phyloP scores from a whole-genome alignment of 257 asterid genomes.

The Lycium ferocissimum region DNA sequence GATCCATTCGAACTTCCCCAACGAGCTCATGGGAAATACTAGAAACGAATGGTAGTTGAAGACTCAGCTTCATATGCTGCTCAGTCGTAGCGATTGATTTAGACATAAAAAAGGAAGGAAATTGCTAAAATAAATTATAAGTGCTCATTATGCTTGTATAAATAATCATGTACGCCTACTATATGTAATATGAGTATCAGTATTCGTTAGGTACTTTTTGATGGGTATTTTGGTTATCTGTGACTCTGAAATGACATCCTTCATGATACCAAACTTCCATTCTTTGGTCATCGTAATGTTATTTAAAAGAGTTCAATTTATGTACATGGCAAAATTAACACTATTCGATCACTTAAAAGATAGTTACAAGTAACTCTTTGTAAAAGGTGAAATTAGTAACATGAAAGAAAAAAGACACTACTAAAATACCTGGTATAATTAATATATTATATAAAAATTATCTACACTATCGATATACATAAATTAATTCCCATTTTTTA shows the following conservation, averaged over 20 bases:
- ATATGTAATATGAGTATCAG: background rate
- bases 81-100: conserved; percentile 20
- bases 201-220: background rate
- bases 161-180: background rate
- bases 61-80: conserved; percentile 11
- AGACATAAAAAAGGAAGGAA: background rate
- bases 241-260: background rate
- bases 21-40: background rate
- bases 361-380: background rate
- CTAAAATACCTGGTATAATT: no score
- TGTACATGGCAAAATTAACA: background rate
- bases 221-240: background rate
- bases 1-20: background rate
- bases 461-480: background rate
- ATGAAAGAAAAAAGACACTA: background rate
- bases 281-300: no score
- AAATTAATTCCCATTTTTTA: background rate
- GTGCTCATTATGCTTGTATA: background rate
- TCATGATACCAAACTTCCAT: no score
- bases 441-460: background rate
- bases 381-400: background rate
- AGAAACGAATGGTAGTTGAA: conserved; percentile 14
- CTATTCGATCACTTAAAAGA: background rate
- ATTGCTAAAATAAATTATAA: background rate
- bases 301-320: background rate